Evolutionary conservation across 2,329 filamentous ascomycete species (phyloP).

Genomic region (Penicillium sp.): DNA sequence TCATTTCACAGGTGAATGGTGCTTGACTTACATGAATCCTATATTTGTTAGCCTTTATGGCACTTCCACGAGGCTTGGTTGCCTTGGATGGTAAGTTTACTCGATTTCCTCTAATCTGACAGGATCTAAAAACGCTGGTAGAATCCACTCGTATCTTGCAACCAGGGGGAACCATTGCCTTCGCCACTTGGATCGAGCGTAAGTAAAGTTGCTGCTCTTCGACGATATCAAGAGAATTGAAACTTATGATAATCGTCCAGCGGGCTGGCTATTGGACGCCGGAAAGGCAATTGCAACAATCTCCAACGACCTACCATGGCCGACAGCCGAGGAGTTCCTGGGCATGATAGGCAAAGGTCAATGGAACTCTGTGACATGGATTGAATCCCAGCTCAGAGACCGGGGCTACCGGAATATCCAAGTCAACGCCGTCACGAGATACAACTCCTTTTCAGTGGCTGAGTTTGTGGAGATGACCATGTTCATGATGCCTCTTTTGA

Average conservation of each 20-base stretch:
- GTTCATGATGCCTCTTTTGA: constrained; percentile 22
- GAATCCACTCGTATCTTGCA: constrained; percentile 37
- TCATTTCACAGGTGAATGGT: neutral
- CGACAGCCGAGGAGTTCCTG: constrained; percentile 22
- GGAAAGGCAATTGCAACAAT: constrained; percentile 27
- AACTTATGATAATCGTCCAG: constrained; percentile 5
- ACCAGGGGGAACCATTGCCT: constrained; percentile 35
- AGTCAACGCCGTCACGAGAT: constrained; percentile 18
- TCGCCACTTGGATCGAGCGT: constrained; percentile 39
- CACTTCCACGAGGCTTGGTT: constrained; percentile 45
- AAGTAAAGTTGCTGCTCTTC: constrained; percentile 13
- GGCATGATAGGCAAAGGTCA: constrained; percentile 11
- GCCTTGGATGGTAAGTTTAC: constrained; percentile 36
- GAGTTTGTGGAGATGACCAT: constrained; percentile 24
- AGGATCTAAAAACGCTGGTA: constrained; percentile 1
- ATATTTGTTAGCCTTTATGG: constrained; percentile 38
- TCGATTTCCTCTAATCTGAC: neutral
- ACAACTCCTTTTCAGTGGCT: constrained; percentile 10
- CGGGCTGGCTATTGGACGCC: constrained; percentile 30
- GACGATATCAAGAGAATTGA: neutral
- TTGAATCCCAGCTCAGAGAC: constrained; percentile 21
- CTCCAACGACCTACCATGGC: constrained; percentile 28
- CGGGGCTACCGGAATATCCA: constrained; percentile 26
- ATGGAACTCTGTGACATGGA: constrained; percentile 26
- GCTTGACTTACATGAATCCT: neutral